A percentile compares a stretch with the other conserved stretches of the same genome.
phyloP scores from a whole-genome alignment of 2,329 filamentous ascomycete species.

The Cladophialophora immunda region DNA sequence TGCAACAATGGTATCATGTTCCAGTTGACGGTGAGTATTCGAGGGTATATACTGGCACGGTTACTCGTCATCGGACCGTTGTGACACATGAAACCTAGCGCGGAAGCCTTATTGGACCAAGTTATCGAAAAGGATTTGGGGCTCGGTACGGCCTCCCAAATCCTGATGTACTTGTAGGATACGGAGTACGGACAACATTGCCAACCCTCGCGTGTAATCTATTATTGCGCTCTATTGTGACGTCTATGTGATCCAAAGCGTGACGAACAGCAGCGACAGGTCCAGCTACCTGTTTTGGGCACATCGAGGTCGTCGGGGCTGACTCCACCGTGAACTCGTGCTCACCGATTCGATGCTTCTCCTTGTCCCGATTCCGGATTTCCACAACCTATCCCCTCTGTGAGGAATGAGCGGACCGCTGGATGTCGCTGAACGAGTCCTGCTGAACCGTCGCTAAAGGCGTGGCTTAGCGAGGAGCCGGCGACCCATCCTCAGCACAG shows the following conservation, averaged over 20 bases:
- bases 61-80: background rate
- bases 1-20: background rate
- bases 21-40: background rate
- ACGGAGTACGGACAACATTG: background rate
- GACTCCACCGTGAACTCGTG: background rate
- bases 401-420: background rate
- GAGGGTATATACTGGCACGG: background rate
- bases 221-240: background rate
- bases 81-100: constrained; percentile 14
- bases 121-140: constrained; percentile 7
- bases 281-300: background rate
- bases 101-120: background rate
- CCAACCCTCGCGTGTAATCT: background rate
- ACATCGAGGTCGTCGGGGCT: background rate
- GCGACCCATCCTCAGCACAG: background rate
- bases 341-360: background rate
- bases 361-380: background rate
- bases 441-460: background rate
- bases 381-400: background rate
- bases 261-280: background rate
- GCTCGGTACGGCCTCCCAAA: constrained; percentile 1
- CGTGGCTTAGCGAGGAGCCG: constrained; percentile 4
- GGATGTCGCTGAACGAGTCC: background rate
- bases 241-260: background rate
- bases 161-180: constrained; percentile 5